Evolutionary conservation across 2,329 filamentous ascomycete species (phyloP).

Genomic region (Ophiocordyceps camponoti-leonardi): DNA sequence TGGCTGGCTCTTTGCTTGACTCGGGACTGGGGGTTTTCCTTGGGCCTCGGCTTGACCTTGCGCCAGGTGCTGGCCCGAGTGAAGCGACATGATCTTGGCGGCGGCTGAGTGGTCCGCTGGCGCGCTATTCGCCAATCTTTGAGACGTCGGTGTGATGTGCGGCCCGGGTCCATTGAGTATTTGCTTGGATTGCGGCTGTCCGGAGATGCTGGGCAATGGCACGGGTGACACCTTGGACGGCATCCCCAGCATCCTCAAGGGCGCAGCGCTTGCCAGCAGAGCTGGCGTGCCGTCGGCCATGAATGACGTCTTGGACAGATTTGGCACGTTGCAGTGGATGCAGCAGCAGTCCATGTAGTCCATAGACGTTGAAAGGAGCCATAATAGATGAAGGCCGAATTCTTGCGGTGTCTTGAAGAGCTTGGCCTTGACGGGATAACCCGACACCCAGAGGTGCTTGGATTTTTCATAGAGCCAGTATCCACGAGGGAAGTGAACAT

Average conservation of each 20-base stretch:
- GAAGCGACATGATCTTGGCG: background rate
- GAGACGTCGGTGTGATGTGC: background rate
- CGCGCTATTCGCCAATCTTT: background rate
- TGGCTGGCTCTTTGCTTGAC: background rate
- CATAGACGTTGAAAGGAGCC: slow-evolving; percentile 29
- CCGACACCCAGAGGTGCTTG: slow-evolving; percentile 31
- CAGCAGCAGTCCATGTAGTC: slow-evolving; percentile 34
- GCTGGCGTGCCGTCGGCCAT: slow-evolving; percentile 2
- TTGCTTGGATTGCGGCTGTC: slow-evolving; percentile 16
- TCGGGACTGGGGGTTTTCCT: slow-evolving; percentile 4
- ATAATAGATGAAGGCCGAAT: slow-evolving; percentile 33
- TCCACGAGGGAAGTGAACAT: slow-evolving; percentile 24
- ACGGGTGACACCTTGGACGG: slow-evolving; percentile 17
- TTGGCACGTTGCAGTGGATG: slow-evolving; percentile 26
- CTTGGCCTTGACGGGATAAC: slow-evolving; percentile 29
- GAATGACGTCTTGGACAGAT: slow-evolving; percentile 7
- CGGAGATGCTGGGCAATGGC: slow-evolving; percentile 17
- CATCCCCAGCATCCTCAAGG: slow-evolving; percentile 1
- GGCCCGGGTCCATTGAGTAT: slow-evolving; percentile 4
- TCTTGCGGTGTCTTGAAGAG: slow-evolving; percentile 35
- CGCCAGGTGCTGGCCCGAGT: background rate
- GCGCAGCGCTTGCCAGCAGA: slow-evolving; percentile 1
- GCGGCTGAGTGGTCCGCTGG: background rate
- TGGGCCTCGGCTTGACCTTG: background rate
- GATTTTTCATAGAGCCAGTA: slow-evolving; percentile 31